Evolutionary conservation across 164 flowering plant genomes (phyloP).

Genomic region (Chimonanthus salicifolius): DNA sequence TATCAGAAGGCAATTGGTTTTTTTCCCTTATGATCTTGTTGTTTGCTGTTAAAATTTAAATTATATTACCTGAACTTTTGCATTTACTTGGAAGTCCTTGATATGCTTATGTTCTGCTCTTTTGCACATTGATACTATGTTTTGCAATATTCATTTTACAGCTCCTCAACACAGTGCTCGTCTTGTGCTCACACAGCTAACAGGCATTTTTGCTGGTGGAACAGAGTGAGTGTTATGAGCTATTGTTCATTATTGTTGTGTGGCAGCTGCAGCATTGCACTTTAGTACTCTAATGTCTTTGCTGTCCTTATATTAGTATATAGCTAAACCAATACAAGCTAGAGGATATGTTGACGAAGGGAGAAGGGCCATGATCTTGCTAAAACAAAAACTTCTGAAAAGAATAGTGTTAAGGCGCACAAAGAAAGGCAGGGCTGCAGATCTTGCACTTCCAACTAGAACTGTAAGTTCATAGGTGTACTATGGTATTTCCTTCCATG

Average conservation of each 20-base stretch:
- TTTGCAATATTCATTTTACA: no score
- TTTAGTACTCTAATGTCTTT: neutral
- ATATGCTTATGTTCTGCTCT: no score
- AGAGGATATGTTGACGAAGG: constrained; percentile 22
- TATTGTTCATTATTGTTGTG: neutral
- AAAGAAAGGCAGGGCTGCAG: constrained; percentile 56
- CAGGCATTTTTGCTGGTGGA: constrained; percentile 89
- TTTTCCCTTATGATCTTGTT: no score
- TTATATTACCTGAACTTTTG: no score
- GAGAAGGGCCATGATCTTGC: constrained; percentile 46
- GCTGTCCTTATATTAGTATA: constrained; percentile 21
- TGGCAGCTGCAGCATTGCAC: neutral
- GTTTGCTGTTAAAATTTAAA: no score
- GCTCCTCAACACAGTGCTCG: no score
- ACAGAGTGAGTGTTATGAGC: constrained; percentile 36
- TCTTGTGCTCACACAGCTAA: constrained; percentile 56
- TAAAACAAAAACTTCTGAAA: constrained; percentile 44
- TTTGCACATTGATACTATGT: no score
- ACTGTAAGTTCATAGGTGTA: constrained; percentile 31
- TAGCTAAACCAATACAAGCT: constrained; percentile 28
- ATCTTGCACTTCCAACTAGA: constrained; percentile 60
- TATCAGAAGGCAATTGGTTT: no score
- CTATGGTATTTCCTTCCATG: no score
- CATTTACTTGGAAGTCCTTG: no score
- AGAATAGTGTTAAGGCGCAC: constrained; percentile 50